Conservation (phyloP, 805 yeast species). For the Saturnispora gosingensis region DNA sequence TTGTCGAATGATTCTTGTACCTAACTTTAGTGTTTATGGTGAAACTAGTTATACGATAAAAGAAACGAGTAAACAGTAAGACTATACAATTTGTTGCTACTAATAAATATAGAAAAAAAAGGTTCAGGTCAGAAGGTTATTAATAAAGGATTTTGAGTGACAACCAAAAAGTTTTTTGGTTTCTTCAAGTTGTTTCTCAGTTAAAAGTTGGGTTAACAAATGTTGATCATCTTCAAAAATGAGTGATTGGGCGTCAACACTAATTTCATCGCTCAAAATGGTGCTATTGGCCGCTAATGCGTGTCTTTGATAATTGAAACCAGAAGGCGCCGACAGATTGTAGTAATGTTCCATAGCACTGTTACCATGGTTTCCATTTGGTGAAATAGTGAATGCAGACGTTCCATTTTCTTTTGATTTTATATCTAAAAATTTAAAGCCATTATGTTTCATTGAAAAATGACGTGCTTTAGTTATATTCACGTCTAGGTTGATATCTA, state of each 20-base stretch:
- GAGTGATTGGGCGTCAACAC: not conserved
- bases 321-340: constrained; percentile 19
- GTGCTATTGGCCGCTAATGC: constrained; percentile 27
- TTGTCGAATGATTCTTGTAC: too few species aligned
- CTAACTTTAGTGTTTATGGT: not conserved
- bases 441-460: constrained; percentile 15
- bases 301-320: constrained; percentile 21
- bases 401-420: constrained; percentile 35
- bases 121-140: not conserved
- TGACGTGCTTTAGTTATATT: constrained; percentile 9
- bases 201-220: not conserved
- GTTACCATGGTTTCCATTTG: constrained; percentile 38
- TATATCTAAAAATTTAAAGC: constrained; percentile 20
- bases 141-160: not conserved
- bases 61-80: not conserved
- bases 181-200: not conserved
- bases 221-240: not conserved
- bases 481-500: constrained; percentile 22
- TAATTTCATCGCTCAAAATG: constrained; percentile 22
- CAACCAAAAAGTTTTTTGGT: not conserved
- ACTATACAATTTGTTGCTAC: not conserved
- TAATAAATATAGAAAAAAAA: not conserved
- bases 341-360: constrained; percentile 31
- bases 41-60: not conserved
- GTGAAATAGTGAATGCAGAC: constrained; percentile 33